A percentile compares a stretch with the other conserved stretches of the same genome.
These are phyloP conservation scores for Cercospora sp. DNA, from an alignment of 2,329 filamentous ascomycete genomes.

Conservation along the genomic window DNA sequence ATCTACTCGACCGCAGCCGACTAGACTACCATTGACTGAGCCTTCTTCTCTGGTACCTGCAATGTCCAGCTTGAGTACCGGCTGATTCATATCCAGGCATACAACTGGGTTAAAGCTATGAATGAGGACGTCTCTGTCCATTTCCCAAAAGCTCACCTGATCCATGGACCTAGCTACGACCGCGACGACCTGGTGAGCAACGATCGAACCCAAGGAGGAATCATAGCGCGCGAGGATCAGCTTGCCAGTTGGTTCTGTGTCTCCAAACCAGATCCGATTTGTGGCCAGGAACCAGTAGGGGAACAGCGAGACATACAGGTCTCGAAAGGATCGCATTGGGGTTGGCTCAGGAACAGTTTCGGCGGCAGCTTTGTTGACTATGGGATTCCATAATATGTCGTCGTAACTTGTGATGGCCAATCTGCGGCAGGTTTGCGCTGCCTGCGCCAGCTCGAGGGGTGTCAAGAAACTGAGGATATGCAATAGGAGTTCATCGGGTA, in stretches of 20 bases:
- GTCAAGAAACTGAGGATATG: slow-evolving; percentile 66
- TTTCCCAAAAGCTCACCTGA: slow-evolving; percentile 63
- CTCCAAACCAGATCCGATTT: slow-evolving; percentile 83
- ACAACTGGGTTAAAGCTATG: slow-evolving; percentile 58
- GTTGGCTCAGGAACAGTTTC: slow-evolving; percentile 55
- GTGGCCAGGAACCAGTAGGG: slow-evolving; percentile 81
- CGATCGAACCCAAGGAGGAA: slow-evolving; percentile 70
- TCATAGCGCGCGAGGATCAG: slow-evolving; percentile 78
- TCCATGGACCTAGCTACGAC: slow-evolving; percentile 63
- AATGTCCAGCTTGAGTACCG: slow-evolving; percentile 55
- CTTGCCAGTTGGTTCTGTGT: slow-evolving; percentile 71
- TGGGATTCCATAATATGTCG: slow-evolving; percentile 69
- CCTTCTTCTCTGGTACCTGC: slow-evolving; percentile 30
- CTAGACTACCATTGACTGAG: slow-evolving; percentile 25
- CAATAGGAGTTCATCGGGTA: neutral
- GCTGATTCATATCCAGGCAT: slow-evolving; percentile 71
- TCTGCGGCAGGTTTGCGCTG: slow-evolving; percentile 62
- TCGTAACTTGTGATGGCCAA: slow-evolving; percentile 61
- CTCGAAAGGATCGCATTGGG: slow-evolving; percentile 65
- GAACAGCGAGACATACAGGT: slow-evolving; percentile 73
- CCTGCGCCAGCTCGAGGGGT: slow-evolving; percentile 61
- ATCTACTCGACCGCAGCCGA: slow-evolving; percentile 10
- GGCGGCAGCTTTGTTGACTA: slow-evolving; percentile 70
- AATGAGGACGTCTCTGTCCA: slow-evolving; percentile 51
- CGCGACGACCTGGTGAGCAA: slow-evolving; percentile 74